These are phyloP conservation scores for Thalassiosira exigua DNA, from an alignment of 352 stramenopile species.

Conservation along the genomic window DNA sequence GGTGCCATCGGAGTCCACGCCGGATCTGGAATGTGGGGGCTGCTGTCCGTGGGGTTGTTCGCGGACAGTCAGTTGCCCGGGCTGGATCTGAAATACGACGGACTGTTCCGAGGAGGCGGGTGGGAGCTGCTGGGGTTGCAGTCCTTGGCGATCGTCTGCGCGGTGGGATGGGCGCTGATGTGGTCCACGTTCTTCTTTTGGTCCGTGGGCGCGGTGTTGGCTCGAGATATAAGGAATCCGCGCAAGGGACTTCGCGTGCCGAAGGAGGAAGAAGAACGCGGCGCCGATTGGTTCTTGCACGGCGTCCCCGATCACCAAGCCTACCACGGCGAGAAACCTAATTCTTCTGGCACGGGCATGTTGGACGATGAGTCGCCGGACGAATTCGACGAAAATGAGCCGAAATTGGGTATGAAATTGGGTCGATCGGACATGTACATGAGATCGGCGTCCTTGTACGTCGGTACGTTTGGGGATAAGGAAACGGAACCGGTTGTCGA, in stretches of 20 bases:
- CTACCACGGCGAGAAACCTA: no score
- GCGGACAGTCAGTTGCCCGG: conserved; percentile 30
- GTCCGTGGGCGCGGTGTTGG: neutral
- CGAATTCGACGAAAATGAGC: neutral
- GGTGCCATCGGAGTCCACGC: conserved; percentile 61
- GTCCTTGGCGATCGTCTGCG: neutral
- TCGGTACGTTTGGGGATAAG: neutral
- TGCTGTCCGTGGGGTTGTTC: conserved; percentile 61
- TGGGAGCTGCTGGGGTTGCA: conserved; percentile 15
- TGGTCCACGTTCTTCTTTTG: neutral
- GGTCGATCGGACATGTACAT: neutral
- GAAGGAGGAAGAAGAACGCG: neutral
- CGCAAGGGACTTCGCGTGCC: neutral
- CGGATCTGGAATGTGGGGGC: conserved; percentile 46
- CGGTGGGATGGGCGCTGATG: conserved; percentile 1
- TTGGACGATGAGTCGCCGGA: neutral
- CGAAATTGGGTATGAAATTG: neutral
- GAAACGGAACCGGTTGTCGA: neutral
- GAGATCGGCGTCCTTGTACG: neutral
- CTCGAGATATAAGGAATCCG: neutral
- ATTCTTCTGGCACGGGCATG: no score
- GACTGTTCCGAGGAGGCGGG: conserved; percentile 20
- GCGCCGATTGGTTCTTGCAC: neutral
- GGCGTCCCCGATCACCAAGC: neutral
- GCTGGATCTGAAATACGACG: conserved; percentile 12